phyloP scores from a whole-genome alignment of 192 early-diverging fungal species.

The Backusella sp. region DNA sequence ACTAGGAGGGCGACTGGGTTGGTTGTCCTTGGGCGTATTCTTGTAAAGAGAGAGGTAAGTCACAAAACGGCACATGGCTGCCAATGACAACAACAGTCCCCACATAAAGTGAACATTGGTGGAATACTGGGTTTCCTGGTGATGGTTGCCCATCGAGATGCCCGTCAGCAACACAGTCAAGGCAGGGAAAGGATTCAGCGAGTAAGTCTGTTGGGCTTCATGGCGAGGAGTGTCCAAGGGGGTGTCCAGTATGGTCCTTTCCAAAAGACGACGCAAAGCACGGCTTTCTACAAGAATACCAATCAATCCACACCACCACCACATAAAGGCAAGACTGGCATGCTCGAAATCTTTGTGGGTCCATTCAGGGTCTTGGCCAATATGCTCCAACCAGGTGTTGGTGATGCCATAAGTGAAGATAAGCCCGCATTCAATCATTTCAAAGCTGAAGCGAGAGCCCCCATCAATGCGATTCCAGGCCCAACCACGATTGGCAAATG shows the following conservation, averaged over 20 bases:
- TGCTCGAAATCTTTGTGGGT: conserved; percentile 41
- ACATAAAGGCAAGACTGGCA: conserved; percentile 40
- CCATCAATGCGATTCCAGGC: conserved; percentile 34
- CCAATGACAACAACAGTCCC: conserved; percentile 29
- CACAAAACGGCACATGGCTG: conserved; percentile 26
- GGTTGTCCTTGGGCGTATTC: conserved; percentile 2
- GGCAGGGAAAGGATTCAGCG: conserved; percentile 35
- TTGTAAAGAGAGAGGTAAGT: conserved; percentile 33
- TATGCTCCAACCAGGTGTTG: conserved; percentile 41
- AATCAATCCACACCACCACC: conserved; percentile 39
- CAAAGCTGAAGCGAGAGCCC: conserved; percentile 32
- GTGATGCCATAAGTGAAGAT: conserved; percentile 40
- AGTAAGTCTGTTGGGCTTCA: conserved; percentile 19
- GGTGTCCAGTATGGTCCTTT: background rate
- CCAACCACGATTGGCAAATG: conserved; percentile 38
- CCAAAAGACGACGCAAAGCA: conserved; percentile 21
- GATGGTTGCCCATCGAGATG: conserved; percentile 41
- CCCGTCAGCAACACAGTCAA: conserved; percentile 36
- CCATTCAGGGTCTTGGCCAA: conserved; percentile 33
- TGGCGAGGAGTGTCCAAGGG: conserved; percentile 2
- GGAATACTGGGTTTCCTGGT: conserved; percentile 32
- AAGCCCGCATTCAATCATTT: conserved; percentile 33
- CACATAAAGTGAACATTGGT: conserved; percentile 36
- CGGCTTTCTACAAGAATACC: conserved; percentile 36
- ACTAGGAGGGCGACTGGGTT: conserved; percentile 28